A percentile compares a stretch with the other conserved stretches of the same genome.
phyloP scores from a whole-genome alignment of 2,329 filamentous ascomycete genomes.

The Graphilbum fragrans region DNA sequence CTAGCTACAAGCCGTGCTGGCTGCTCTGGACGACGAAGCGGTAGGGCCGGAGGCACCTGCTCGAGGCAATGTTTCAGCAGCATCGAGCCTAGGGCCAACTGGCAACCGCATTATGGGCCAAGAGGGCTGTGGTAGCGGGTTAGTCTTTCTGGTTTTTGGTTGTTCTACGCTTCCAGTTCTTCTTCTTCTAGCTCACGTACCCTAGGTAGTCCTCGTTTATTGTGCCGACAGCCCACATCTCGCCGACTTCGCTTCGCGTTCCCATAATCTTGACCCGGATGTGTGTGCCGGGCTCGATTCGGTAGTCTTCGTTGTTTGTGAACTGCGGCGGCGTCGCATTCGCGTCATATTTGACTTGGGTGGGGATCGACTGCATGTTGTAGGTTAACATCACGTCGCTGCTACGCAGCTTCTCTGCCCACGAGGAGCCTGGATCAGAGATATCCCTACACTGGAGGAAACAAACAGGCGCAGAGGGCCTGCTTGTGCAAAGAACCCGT shows the following conservation, averaged over 20 bases:
- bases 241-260: conserved; percentile 81
- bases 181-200: conserved; percentile 25
- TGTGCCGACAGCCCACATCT: conserved; percentile 94
- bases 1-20: background rate
- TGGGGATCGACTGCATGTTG: conserved; percentile 65
- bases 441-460: conserved; percentile 59
- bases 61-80: conserved; percentile 1
- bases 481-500: conserved; percentile 81
- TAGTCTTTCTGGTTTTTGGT: too few relatives aligned
- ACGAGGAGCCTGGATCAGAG: background rate
- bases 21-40: background rate
- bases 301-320: conserved; percentile 86
- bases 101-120: conserved; percentile 1
- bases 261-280: conserved; percentile 91
- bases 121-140: conserved; percentile 2
- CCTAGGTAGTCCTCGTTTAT: conserved; percentile 78
- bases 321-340: conserved; percentile 96
- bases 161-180: too few relatives aligned
- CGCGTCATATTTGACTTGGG: conserved; percentile 85
- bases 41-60: background rate
- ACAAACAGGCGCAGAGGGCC: conserved; percentile 71
- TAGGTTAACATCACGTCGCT: conserved; percentile 5
- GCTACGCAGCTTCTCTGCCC: background rate
- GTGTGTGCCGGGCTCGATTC: conserved; percentile 88
- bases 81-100: background rate